A percentile compares a stretch with the other conserved stretches of the same genome.
Conservation (phyloP, 1,284 basidiomycete species). For the Puccinia hordei region DNA sequence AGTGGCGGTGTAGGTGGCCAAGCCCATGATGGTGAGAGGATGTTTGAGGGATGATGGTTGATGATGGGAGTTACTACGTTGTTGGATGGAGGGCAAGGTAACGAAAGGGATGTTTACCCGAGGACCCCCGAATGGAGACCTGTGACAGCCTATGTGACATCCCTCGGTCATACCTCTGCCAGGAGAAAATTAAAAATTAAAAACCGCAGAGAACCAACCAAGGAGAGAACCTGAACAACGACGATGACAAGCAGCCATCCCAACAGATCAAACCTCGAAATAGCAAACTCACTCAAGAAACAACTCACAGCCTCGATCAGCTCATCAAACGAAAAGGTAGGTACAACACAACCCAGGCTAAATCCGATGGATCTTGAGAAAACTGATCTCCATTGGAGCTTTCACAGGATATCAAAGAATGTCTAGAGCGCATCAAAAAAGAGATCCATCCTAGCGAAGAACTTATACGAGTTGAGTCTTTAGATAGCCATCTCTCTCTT, state of each 20-base stretch:
- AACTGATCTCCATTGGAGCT: neutral
- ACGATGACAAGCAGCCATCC: constrained; percentile 27
- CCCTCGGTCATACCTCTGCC: neutral
- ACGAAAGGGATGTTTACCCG: too few relatives aligned
- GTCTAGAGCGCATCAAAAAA: constrained; percentile 26
- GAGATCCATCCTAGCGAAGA: constrained; percentile 44
- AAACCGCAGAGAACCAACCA: neutral
- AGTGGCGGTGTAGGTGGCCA: constrained; percentile 27
- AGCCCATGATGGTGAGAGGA: constrained; percentile 16
- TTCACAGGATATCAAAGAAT: constrained; percentile 31
- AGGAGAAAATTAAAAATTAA: neutral
- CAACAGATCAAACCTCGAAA: constrained; percentile 31
- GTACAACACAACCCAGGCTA: neutral
- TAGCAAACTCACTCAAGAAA: constrained; percentile 39
- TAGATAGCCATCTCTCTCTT: neutral
- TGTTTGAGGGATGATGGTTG: neutral
- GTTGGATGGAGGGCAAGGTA: too few relatives aligned
- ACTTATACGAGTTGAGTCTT: constrained; percentile 46
- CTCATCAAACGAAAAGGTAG: constrained; percentile 16
- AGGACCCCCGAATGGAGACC: too few relatives aligned
- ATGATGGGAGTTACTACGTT: too few relatives aligned
- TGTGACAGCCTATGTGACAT: neutral
- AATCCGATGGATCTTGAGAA: too few relatives aligned
- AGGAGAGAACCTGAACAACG: neutral
- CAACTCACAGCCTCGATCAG: constrained; percentile 2